phyloP scores from a whole-genome alignment of 208 protist species.

The Trypanosoma platydactyli region DNA sequence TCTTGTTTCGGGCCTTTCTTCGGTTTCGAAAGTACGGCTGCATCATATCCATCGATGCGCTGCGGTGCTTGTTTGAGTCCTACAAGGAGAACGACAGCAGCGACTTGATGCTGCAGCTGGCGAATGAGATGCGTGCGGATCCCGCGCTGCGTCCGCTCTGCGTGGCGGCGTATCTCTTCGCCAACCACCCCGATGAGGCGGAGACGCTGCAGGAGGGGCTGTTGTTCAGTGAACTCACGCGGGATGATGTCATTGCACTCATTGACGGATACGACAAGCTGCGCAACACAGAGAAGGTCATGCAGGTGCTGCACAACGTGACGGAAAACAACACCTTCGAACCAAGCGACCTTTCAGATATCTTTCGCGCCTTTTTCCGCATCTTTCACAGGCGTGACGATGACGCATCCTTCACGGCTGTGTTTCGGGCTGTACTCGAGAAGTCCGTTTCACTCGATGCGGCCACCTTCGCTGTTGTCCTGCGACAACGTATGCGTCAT shows the following conservation, averaged over 20 bases:
- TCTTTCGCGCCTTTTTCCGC: constrained; percentile 65
- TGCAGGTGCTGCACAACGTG: constrained; percentile 44
- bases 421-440: constrained; percentile 59
- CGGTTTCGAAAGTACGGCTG: constrained; percentile 91
- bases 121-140: constrained; percentile 79
- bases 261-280: constrained; percentile 84
- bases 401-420: constrained; percentile 51
- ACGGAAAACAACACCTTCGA: not conserved
- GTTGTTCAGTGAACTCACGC: constrained; percentile 40
- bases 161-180: constrained; percentile 85
- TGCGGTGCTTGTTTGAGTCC: constrained; percentile 85
- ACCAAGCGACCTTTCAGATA: constrained; percentile 23
- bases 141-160: constrained; percentile 72
- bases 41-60: constrained; percentile 66
- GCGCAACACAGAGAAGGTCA: constrained; percentile 56
- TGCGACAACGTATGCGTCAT: constrained; percentile 77
- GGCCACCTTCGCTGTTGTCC: constrained; percentile 51
- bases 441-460: constrained; percentile 38
- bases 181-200: constrained; percentile 57
- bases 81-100: constrained; percentile 83
- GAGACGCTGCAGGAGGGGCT: constrained; percentile 61
- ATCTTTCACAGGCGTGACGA: constrained; percentile 61
- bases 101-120: constrained; percentile 85
- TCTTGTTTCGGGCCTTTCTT: constrained; percentile 86
- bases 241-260: constrained; percentile 72